Evolutionary conservation across 805 yeast species (phyloP), one percentile per base, ranked within the genome.

Genomic region (Barnettozyma botsteinii): DNA sequence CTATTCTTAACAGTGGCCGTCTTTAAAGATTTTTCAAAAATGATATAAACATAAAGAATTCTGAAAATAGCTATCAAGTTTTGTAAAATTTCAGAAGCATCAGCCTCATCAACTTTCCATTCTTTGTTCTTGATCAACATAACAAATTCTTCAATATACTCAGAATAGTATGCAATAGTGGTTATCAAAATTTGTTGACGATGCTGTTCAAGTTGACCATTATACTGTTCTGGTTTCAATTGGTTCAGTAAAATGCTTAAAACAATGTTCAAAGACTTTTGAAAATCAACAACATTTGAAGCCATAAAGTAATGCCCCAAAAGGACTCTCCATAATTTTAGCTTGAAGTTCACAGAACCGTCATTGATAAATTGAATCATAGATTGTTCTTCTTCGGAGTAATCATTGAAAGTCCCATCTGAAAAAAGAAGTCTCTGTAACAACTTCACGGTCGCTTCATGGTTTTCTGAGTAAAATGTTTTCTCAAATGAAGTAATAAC

Each of bases 271-370:
- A 81, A 73, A 0, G 85, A 79, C 14, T 52, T 48, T 29, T 69
- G 65, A 25, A 71, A 67, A 19, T 70, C 66, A 0, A 58, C 57
- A 3, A 60, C 31, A 18, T 62, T 52, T 2, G 43, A 24, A 7
- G 38, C 51, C 3, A 53, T 55, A 12, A 60, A 55, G 50, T 82
- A 85, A 40, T 72, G 71, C 46, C 72, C 75, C 35, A 86, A 69
- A 14, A 89, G 63, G 19, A 82, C 69, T 24, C 75, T 76, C 95
- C 97, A 89, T 3, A 93, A 61, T 39, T 80, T 79, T 28, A 88
- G 62, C 41, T 75, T 75, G 55, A 87, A 70, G 18, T 76, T 81
- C 18, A 82, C 64, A 0, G 93, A 76, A 0, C 94, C 77, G 11
- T 65, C 66, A 3, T 66, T 61, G 13, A 93, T 65, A 53, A 91